phyloP scores from a whole-genome alignment of 345 rosid genomes.

The Microthlaspi erraticum region DNA sequence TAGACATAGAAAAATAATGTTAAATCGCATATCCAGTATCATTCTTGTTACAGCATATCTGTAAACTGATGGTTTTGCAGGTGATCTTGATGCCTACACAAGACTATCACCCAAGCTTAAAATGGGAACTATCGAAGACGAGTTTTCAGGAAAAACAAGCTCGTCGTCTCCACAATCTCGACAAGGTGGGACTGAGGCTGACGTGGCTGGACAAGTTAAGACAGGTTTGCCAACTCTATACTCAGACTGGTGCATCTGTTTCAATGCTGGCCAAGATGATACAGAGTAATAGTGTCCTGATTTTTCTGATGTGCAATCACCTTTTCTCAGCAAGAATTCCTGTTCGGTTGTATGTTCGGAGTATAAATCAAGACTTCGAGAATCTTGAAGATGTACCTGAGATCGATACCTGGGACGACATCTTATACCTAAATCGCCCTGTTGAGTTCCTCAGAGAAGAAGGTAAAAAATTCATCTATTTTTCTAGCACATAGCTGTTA shows the following conservation, averaged over 20 bases:
- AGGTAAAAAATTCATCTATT: conserved; percentile 47
- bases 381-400: conserved; percentile 66
- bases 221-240: conserved; percentile 63
- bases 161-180: conserved; percentile 48
- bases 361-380: conserved; percentile 60
- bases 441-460: conserved; percentile 72
- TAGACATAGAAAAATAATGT: conserved; percentile 7
- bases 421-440: conserved; percentile 77
- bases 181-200: conserved; percentile 54
- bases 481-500: neutral
- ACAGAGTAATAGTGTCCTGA: neutral
- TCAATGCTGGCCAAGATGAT: neutral
- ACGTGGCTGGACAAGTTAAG: conserved; percentile 65
- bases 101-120: conserved; percentile 81
- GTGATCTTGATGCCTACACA: conserved; percentile 74
- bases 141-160: conserved; percentile 47
- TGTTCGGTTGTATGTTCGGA: conserved; percentile 75
- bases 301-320: neutral
- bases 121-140: conserved; percentile 74
- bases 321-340: conserved; percentile 72
- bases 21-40: neutral
- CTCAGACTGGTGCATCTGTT: conserved; percentile 18
- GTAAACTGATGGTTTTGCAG: conserved; percentile 51
- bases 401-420: conserved; percentile 82
- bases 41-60: conserved; percentile 12